A percentile compares a stretch with the other conserved stretches of the same genome.
Conservation (phyloP, 2,329 filamentous ascomycete species). For the Lasiodiplodia citricola region DNA sequence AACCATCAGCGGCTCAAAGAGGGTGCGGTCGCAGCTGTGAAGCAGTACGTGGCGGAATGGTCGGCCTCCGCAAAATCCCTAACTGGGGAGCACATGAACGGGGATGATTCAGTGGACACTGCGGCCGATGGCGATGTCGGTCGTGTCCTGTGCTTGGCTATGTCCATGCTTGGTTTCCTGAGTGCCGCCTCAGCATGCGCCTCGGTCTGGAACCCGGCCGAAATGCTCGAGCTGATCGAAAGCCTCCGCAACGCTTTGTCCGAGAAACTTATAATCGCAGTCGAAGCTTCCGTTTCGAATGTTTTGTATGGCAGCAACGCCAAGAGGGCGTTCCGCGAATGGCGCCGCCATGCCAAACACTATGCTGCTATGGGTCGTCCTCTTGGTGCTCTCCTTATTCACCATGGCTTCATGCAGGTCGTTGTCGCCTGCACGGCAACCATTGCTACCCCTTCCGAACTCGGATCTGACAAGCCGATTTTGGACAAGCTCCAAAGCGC, state of each 20-base stretch:
- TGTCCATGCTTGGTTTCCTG: conserved; percentile 89
- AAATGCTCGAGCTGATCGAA: conserved; percentile 75
- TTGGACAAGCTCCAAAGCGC: conserved; percentile 67
- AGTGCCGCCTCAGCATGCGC: conserved; percentile 79
- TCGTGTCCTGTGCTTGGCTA: conserved; percentile 75
- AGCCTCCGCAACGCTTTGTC: conserved; percentile 76
- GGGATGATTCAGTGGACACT: conserved; percentile 50
- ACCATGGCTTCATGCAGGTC: conserved; percentile 86
- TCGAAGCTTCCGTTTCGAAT: conserved; percentile 89
- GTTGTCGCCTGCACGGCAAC: conserved; percentile 79
- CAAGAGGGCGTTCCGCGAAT: conserved; percentile 74
- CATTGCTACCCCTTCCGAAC: conserved; percentile 67
- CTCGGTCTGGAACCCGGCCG: conserved; percentile 78
- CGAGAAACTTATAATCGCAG: conserved; percentile 80
- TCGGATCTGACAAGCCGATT: conserved; percentile 66
- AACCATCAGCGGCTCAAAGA: conserved; percentile 73
- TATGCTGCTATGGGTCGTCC: conserved; percentile 82
- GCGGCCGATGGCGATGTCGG: conserved; percentile 58
- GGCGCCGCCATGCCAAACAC: conserved; percentile 83
- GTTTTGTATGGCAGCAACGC: conserved; percentile 78
- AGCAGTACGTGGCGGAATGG: conserved; percentile 75
- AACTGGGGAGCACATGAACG: conserved; percentile 54
- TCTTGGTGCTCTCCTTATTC: conserved; percentile 87
- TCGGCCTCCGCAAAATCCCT: conserved; percentile 63
- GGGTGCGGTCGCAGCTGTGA: conserved; percentile 69